A percentile compares a stretch with the other conserved stretches of the same genome.
phyloP scores from a whole-genome alignment of 75 land plant species.

The Picea glauca region DNA sequence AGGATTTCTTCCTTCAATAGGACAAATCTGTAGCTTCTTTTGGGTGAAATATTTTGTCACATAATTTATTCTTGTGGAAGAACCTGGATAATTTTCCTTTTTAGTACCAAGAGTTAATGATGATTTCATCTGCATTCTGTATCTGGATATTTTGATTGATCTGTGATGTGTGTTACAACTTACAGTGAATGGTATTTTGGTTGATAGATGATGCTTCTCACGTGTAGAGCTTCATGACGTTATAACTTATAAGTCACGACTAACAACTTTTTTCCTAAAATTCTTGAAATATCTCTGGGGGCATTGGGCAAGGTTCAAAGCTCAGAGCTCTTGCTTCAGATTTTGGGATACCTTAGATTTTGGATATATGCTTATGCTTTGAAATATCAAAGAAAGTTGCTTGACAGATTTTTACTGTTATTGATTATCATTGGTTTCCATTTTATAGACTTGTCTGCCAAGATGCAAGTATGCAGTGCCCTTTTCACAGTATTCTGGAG shows the following conservation, averaged over 20 bases:
- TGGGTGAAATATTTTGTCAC: too few relatives aligned
- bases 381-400: background rate
- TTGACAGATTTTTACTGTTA: background rate
- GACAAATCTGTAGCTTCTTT: too few relatives aligned
- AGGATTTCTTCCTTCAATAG: too few relatives aligned
- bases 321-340: background rate
- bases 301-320: background rate
- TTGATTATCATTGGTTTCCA: background rate
- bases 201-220: background rate
- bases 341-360: background rate
- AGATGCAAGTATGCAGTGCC: background rate
- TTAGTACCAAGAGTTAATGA: too few relatives aligned
- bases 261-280: background rate
- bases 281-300: background rate
- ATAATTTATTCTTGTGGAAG: too few relatives aligned
- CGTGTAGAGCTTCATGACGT: background rate
- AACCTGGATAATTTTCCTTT: too few relatives aligned
- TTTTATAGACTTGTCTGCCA: background rate
- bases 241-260: background rate
- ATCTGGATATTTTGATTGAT: too few relatives aligned
- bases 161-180: too few relatives aligned
- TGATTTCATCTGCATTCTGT: too few relatives aligned
- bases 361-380: background rate
- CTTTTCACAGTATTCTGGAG: background rate
- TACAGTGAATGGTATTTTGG: background rate